These are phyloP conservation scores for Lipomyces starkeyi DNA, from an alignment of 805 yeast species.

Conservation along the genomic window DNA sequence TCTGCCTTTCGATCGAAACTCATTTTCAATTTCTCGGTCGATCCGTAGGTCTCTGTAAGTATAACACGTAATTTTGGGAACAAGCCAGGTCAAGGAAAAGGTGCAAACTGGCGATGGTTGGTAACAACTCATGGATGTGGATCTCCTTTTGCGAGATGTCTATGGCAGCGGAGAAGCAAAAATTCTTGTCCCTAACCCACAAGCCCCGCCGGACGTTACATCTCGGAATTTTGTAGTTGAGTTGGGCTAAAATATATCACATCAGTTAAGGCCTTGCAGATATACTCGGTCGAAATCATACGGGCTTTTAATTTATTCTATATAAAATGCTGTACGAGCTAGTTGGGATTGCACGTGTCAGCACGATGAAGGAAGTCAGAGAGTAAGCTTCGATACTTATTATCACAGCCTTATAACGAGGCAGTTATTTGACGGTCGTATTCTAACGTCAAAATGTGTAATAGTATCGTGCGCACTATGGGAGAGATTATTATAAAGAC, in stretches of 20 bases:
- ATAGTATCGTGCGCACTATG: conserved; percentile 60
- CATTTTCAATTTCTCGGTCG: conserved; percentile 14
- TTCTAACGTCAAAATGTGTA: neutral
- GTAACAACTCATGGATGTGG: neutral
- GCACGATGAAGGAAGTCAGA: conserved; percentile 66
- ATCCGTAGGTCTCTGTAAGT: neutral
- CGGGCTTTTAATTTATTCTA: neutral
- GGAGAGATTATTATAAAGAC: conserved; percentile 84
- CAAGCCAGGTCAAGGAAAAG: neutral
- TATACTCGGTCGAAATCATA: neutral
- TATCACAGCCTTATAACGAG: neutral
- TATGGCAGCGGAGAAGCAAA: too few species aligned
- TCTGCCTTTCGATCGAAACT: conserved; percentile 31
- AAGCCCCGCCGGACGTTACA: too few species aligned
- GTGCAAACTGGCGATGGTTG: neutral
- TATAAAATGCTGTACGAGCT: conserved; percentile 81
- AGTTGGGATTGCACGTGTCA: conserved; percentile 85
- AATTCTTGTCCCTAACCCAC: too few species aligned
- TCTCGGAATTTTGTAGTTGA: too few species aligned
- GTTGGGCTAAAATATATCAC: neutral
- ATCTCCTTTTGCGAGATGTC: neutral
- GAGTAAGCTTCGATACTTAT: conserved; percentile 46
- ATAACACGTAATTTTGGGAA: neutral
- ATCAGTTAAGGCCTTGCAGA: neutral
- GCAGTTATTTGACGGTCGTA: neutral